These are phyloP conservation scores for Phytophthora nicotianae DNA, from an alignment of 352 stramenopile species.

Conservation along the genomic window DNA sequence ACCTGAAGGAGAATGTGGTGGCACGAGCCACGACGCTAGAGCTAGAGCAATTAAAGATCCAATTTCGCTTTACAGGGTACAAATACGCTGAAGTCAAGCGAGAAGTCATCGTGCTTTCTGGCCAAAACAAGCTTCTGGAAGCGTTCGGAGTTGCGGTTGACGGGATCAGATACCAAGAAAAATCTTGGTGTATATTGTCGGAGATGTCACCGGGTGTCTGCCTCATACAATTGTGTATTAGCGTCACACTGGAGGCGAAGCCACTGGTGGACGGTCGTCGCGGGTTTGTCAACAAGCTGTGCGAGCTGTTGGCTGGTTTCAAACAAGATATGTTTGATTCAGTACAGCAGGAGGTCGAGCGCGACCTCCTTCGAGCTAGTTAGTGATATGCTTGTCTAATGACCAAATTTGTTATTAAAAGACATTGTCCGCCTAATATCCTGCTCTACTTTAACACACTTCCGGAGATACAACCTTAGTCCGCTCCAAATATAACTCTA, in stretches of 20 bases:
- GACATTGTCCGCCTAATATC: too few relatives aligned
- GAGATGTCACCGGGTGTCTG: background rate
- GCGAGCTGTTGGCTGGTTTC: background rate
- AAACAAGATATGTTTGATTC: background rate
- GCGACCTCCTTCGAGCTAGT: background rate
- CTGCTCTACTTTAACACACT: too few relatives aligned
- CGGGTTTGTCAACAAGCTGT: background rate
- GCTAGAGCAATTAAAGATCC: background rate
- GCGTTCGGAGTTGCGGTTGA: background rate
- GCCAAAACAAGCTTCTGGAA: too few relatives aligned
- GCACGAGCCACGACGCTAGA: background rate
- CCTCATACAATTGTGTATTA: background rate
- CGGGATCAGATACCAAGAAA: background rate
- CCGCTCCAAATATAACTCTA: too few relatives aligned
- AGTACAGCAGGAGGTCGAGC: background rate
- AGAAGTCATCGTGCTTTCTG: background rate
- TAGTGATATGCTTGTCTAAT: too few relatives aligned
- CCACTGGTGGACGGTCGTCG: background rate
- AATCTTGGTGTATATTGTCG: background rate
- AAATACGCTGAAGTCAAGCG: background rate
- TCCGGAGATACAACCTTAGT: too few relatives aligned
- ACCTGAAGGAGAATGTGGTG: background rate
- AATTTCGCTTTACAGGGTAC: background rate
- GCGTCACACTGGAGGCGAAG: background rate
- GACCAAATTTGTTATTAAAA: too few relatives aligned